Base-by-base conservation (phyloP, 2,329 filamentous ascomycete species). In the Colletotrichum navitas region DNA sequence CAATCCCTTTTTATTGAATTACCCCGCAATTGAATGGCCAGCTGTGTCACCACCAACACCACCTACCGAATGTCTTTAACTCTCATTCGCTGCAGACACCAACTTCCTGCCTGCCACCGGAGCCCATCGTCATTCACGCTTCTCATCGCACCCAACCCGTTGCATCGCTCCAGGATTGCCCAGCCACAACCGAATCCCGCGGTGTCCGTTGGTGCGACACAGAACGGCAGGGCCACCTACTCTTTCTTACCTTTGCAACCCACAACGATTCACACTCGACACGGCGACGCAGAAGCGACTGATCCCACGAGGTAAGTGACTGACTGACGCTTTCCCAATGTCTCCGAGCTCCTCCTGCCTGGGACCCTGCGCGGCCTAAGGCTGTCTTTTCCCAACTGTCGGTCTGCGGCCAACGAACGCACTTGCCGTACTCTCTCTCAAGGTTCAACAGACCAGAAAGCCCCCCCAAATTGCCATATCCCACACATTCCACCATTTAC, bases 391-490 rank as follows among this genome's bases (percentile, higher is more conserved):
- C 26, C 32, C 21, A 21, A 12, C 34, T 66, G 47, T 49, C 63
- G 66, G 64, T 36, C 64, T 63, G 58, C 61, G 51, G 51, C 29
- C 51, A 34, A 26, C 63, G 51, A 34, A 51, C 43, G 34, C 39
- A 45, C 16, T 47, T 26, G 24, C 39, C 45, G 18, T 36, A 34
- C 29, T 62, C 47, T 52, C 29, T 62, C 47, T 52, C 52, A 52
- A 65, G 52, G 32, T 54, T 59, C 61, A 21, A 59, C 45, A 52
- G 36, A 52, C 47, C 36, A 52, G 41, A 55, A 39, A 51, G 68
- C 56, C 68, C 68, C 68, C 68, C 68, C 67, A 63, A 34, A 71
- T 62, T 45, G 24, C 68, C 49, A 63, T 58, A 52, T 52, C 58
- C n/a, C 58, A 68, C 56, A 32, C 64, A 62, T 67, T 71, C 68